Base-by-base conservation (phyloP, 768 basidiomycete species). In the Arthromyces matolae region DNA sequence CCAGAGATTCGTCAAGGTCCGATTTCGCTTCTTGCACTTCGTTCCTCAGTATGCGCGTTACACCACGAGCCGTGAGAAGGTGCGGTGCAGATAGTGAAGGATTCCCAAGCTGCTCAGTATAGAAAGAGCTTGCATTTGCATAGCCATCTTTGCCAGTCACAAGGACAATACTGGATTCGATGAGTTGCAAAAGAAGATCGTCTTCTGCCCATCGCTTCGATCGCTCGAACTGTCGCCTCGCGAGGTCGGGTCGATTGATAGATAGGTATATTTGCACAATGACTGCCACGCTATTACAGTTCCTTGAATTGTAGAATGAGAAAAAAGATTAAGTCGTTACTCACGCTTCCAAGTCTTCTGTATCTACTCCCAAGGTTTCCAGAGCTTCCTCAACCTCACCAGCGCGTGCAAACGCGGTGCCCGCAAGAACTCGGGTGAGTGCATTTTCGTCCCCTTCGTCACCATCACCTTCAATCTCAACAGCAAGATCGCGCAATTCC, bases 341-440 rank as follows among this genome's bases (percentile, higher is more conserved):
- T 58, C 65, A 94, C 93, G 89, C 88, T 73, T 97, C 93, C 29
- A 93, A 77, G 57, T 90, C 88, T 53, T 85, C 79, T 25, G 81
- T 80, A 39, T 83, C 85, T 5, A 78, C 79, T 7, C 84, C 83
- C 25, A 97, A 73, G 0, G 89, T 93, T 66, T 95, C 93, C 20
- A 96, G 70, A 2, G 93, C 93, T 67, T 97, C 93, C 65, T 96
- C 93, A 9, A 88, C 68, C 67, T 96, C 93, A 2, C 84, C 86
- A 13, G 89, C 89, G 27, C 80, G 71, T 13, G 84, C 78, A 64
- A 95, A 95, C 1, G 91, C 89, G 10, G 86, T 91, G n/a, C 84
- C 92, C 24, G 90, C 89, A 16, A 91, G 67, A 23, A 90, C 88
- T 44, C 82, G 75, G 5, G 94, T 90, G 35, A 82, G 63, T 16